Conservation (phyloP, 768 basidiomycete genomes). For the Tricholoma sp. region DNA sequence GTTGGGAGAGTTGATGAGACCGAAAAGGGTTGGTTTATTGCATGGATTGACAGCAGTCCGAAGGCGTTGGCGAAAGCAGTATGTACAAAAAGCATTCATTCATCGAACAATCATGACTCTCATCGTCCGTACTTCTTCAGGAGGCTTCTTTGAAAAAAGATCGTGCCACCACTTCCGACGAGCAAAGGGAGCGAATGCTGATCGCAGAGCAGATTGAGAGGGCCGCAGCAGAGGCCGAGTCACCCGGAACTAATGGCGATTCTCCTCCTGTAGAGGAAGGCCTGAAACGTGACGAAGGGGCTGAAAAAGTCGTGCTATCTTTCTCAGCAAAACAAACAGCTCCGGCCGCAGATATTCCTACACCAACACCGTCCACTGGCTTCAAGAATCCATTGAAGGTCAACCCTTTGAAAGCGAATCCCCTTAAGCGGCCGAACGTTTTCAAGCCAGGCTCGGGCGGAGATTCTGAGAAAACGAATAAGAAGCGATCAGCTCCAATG, state of each 20-base stretch:
- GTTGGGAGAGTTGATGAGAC: constrained; percentile 94
- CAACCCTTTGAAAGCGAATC: constrained; percentile 64
- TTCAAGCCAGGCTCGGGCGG: constrained; percentile 51
- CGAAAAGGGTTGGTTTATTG: constrained; percentile 96
- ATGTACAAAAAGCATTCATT: constrained; percentile 17
- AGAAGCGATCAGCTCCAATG: constrained; percentile 63
- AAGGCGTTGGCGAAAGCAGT: constrained; percentile 90
- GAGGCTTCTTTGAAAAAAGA: constrained; percentile 91
- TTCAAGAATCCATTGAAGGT: constrained; percentile 65
- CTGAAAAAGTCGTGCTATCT: constrained; percentile 73
- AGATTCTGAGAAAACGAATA: constrained; percentile 35
- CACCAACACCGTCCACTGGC: constrained; percentile 32
- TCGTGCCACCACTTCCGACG: constrained; percentile 84
- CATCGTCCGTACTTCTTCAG: constrained; percentile 24
- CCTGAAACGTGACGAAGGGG: constrained; percentile 65
- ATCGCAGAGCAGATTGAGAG: constrained; percentile 94
- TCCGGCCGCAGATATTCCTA: constrained; percentile 19
- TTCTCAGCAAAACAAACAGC: constrained; percentile 52
- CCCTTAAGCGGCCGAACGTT: constrained; percentile 69
- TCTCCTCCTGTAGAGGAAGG: constrained; percentile 48
- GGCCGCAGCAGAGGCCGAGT: constrained; percentile 49
- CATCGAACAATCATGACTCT: not conserved
- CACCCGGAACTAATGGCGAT: constrained; percentile 26
- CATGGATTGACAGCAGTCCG: constrained; percentile 96
- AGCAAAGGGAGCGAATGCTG: constrained; percentile 85